Evolutionary conservation across 2,329 filamentous ascomycete species (phyloP), one percentile per base, ranked within the genome.

Genomic region (Aspergillus quadricinctus): DNA sequence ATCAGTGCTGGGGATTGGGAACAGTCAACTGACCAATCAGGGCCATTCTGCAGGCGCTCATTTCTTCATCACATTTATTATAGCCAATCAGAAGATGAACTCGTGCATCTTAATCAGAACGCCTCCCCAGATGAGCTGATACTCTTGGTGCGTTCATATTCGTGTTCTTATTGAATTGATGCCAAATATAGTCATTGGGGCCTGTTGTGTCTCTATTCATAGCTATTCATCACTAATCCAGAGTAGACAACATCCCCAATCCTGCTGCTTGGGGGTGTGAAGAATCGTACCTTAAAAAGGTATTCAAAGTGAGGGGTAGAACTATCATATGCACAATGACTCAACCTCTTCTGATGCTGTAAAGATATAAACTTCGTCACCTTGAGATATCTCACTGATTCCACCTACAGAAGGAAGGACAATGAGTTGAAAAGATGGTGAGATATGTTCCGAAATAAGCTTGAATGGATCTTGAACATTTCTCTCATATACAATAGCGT

Each of bases 1-100:
- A 27, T n/a, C 29, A 25, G 28, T 7, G 17, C 41, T 23, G 17
- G 23, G 23, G 23, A 23, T 23, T 23, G 23, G 21, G 21, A 23
- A 23, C 21, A 25, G 11, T 2, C 9, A 8, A 28, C 8, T 29
- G 52, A 48, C 69, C 66, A 67, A 71, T 72, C 21, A 61, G 21
- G 62, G 28, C 23, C 45, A 56, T 60, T 61, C 61, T 71, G 64
- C 66, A 72, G 66, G 67, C 69, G 69, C 69, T 60, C 49, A 50
- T 61, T 48, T 64, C 58, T 48, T 64, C 57, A 56, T 69, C 66
- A 66, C 43, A 46, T 25, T 56, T 53, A 17, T 46, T 29, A 31
- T 35, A 25, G 29, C 43, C 55, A 51, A 59, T 58, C 35, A 41
- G 41, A 45, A 23, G n/a, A 23, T 8, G 19, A 21, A 4, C 41